Conservation (phyloP, 805 yeast species). For the Candida qinlingensis region DNA sequence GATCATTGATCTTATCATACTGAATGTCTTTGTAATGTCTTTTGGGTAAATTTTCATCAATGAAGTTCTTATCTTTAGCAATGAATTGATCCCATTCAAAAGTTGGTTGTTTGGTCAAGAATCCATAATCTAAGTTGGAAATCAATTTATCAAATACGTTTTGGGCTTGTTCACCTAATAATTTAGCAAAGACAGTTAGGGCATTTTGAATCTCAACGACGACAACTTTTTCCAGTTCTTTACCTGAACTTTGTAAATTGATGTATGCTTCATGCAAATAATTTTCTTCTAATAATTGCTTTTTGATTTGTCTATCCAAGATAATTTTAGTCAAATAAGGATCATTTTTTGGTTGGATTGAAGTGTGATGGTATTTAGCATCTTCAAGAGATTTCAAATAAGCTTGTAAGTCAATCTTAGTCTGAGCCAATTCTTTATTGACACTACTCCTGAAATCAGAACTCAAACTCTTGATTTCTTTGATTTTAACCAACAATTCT, state of each 20-base stretch:
- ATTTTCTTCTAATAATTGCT: conserved; percentile 78
- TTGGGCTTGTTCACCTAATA: conserved; percentile 69
- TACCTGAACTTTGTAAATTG: conserved; percentile 83
- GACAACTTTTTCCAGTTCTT: conserved; percentile 83
- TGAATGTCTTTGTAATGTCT: conserved; percentile 55
- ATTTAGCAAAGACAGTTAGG: conserved; percentile 62
- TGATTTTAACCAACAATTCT: conserved; percentile 78
- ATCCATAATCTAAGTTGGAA: conserved; percentile 61
- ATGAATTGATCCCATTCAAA: conserved; percentile 89
- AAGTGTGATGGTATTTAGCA: conserved; percentile 42
- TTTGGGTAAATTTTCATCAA: conserved; percentile 56
- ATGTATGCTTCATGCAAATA: conserved; percentile 83
- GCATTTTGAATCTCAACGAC: conserved; percentile 83
- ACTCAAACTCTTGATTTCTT: conserved; percentile 76
- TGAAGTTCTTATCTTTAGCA: conserved; percentile 63
- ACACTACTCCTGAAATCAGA: conserved; percentile 82
- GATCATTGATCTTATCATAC: conserved; percentile 66
- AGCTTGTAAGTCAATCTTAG: conserved; percentile 49
- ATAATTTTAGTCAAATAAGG: conserved; percentile 72
- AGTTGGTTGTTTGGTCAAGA: conserved; percentile 70
- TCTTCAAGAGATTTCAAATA: conserved; percentile 61
- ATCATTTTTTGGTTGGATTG: conserved; percentile 55
- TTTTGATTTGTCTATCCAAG: conserved; percentile 71
- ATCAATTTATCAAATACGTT: conserved; percentile 61
- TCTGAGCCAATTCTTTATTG: conserved; percentile 59